Conservation (phyloP, 371 early-diverging fungal genomes). For the Smittium culicis region DNA sequence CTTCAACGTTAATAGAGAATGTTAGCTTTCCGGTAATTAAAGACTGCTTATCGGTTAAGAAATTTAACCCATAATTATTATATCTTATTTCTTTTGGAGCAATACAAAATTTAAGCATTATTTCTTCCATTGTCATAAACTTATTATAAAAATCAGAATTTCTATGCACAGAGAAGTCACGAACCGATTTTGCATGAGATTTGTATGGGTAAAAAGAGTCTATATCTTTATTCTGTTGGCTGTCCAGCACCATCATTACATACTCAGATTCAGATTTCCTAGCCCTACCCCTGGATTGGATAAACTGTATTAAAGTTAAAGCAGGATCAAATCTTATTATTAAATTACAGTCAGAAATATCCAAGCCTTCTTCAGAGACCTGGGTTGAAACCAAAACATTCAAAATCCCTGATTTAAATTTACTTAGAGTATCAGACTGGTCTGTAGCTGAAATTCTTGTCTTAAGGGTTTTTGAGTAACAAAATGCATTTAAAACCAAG, state of each 20-base stretch:
- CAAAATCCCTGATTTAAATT: constrained; percentile 50
- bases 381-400: constrained; percentile 82
- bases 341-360: constrained; percentile 86
- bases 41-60: no score
- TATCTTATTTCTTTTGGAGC: not conserved
- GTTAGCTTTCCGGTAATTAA: not conserved
- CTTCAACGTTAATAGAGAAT: no score
- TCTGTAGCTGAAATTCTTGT: not conserved
- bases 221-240: constrained; percentile 29
- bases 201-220: constrained; percentile 2
- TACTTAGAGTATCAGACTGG: constrained; percentile 29
- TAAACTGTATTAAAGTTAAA: constrained; percentile 53
- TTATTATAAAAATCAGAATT: constrained; percentile 23
- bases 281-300: constrained; percentile 91
- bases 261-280: constrained; percentile 56
- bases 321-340: constrained; percentile 83
- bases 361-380: constrained; percentile 96
- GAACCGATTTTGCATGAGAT: not conserved
- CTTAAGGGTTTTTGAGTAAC: no score
- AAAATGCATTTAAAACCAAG: not conserved
- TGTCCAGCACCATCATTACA: constrained; percentile 40
- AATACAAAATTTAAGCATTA: constrained; percentile 27
- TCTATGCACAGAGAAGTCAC: constrained; percentile 12
- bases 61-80: no score
- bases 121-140: constrained; percentile 25